Evolutionary conservation across 768 basidiomycete genomes (phyloP), one percentile per base, ranked within the genome.

Genomic region (Termitomyces eurrhizus): DNA sequence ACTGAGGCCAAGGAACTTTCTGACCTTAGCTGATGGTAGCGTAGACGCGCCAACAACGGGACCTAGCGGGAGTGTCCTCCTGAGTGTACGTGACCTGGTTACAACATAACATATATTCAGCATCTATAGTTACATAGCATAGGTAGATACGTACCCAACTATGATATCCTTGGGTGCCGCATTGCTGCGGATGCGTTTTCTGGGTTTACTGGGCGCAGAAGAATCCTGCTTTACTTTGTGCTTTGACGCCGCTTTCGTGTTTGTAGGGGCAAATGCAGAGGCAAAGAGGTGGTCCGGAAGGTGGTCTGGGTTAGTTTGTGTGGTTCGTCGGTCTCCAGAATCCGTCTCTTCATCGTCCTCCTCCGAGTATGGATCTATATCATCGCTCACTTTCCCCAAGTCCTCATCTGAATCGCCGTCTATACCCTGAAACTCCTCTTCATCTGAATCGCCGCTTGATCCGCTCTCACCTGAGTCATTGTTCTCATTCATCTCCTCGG

Each of bases 221-320:
- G 61, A 61, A 67, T 69, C 67, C 41, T 62, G 57, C 54, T 62
- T 63, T 56, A 67, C 57, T 59, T 68, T 64, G 63, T 58, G 65
- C 61, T 73, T 62, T 35, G 66, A 37, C 58, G 57, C 61, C 21
- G 63, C 66, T 66, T 64, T 65, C 58, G 64, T 61, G 2, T 59
- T 56, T 6, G 62, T 52, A 44, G 80, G 74, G 4, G 77, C 67
- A 63, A 87, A 83, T 0, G 86, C 87, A 60, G 84, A 76, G 0
- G 73, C 65, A 69, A 89, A 90, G 21, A 89, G 74, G 62, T 86
- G 82, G 65, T 89, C 88, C 2, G 86, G 85, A 33, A 89, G 84
- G 69, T 88, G 83, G 51, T 82, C 74, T 4, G 75, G 68, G 56
- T 77, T 75, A 33, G 52, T 57, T 57, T 69, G 62, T 49, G 64